Conservation (phyloP, 768 basidiomycete genomes). For the Pisolithus orientalis region DNA sequence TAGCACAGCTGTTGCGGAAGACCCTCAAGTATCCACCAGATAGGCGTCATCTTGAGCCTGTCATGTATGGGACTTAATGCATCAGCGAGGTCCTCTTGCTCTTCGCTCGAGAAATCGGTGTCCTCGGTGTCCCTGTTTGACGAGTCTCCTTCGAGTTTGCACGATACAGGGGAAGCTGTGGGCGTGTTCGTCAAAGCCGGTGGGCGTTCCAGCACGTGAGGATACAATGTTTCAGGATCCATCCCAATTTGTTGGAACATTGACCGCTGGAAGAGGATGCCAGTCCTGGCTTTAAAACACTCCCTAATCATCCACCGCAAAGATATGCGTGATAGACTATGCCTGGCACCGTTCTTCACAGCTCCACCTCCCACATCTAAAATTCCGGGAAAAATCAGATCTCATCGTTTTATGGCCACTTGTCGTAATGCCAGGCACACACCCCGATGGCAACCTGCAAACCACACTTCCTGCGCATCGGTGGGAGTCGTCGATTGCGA, state of each 20-base stretch:
- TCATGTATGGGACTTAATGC: slow-evolving; percentile 48
- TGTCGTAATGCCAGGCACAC: slow-evolving; percentile 8
- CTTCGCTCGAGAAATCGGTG: slow-evolving; percentile 36
- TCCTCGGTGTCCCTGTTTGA: not conserved
- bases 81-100: slow-evolving; percentile 56
- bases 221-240: slow-evolving; percentile 42
- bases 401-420: not conserved
- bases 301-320: slow-evolving; percentile 76
- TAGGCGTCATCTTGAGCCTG: slow-evolving; percentile 34
- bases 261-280: slow-evolving; percentile 52
- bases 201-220: slow-evolving; percentile 36
- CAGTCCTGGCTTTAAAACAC: slow-evolving; percentile 48
- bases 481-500: slow-evolving; percentile 35
- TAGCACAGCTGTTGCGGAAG: not conserved
- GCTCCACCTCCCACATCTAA: slow-evolving; percentile 74
- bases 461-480: slow-evolving; percentile 76
- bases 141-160: not conserved
- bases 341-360: slow-evolving; percentile 46
- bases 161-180: slow-evolving; percentile 20
- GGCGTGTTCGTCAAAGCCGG: slow-evolving; percentile 25
- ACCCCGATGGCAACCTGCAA: slow-evolving; percentile 71
- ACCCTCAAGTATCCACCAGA: slow-evolving; percentile 10
- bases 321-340: slow-evolving; percentile 63
- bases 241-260: slow-evolving; percentile 40
- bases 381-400: not conserved